Conservation (phyloP, 345 rosid species). For the Dipteronia sinensis region DNA sequence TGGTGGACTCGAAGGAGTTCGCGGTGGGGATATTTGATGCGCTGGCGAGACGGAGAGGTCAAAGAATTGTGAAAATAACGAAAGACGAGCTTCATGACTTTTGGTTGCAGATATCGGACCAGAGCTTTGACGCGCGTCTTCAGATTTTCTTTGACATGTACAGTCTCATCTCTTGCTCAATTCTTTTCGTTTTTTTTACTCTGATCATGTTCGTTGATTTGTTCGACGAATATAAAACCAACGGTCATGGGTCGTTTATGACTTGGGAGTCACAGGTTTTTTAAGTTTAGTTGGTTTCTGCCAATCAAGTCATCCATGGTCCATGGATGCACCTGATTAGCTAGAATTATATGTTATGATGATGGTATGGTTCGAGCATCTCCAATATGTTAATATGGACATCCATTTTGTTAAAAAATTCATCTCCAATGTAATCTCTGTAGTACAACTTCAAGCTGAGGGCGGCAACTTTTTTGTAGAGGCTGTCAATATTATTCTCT, state of each 20-base stretch:
- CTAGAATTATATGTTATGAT: background rate
- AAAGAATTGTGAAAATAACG: slow-evolving; percentile 56
- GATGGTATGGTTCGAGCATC: too few relatives aligned
- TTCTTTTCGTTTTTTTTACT: too few relatives aligned
- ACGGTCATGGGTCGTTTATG: background rate
- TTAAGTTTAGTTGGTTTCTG: background rate
- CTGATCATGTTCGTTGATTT: background rate
- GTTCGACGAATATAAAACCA: background rate
- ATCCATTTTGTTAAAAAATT: too few relatives aligned
- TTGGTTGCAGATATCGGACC: slow-evolving; percentile 86
- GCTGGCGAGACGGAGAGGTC: slow-evolving; percentile 62
- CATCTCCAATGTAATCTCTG: too few relatives aligned
- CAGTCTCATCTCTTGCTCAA: too few relatives aligned
- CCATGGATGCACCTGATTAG: background rate
- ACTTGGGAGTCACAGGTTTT: too few relatives aligned
- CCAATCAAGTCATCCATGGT: background rate
- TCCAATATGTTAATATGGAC: too few relatives aligned
- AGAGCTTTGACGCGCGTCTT: slow-evolving; percentile 94
- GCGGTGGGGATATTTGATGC: slow-evolving; percentile 85
- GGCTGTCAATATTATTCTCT: too few relatives aligned
- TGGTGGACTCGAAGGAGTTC: slow-evolving; percentile 90
- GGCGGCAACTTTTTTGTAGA: too few relatives aligned
- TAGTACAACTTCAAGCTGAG: too few relatives aligned
- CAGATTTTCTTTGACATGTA: slow-evolving; percentile 97
- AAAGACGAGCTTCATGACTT: slow-evolving; percentile 86